Evolutionary conservation across 2,329 filamentous ascomycete species (phyloP).

Genomic region (Dothistroma pini): DNA sequence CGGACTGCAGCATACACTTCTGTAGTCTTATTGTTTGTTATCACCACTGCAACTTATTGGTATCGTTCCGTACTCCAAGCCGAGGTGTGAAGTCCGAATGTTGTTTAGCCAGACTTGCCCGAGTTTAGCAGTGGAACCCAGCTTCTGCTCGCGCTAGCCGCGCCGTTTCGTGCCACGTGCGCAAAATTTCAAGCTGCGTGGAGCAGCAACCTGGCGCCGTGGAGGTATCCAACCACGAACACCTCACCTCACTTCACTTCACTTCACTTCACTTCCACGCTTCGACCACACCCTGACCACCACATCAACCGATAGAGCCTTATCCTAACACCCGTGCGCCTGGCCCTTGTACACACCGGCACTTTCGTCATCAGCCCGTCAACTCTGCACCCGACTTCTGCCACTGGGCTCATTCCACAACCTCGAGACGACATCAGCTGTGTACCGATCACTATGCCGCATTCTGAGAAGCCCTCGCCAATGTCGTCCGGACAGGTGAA

Average conservation of each 20-base stretch:
- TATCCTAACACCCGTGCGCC: neutral
- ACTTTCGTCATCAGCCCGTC: neutral
- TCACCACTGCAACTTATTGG: no score
- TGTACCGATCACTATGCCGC: conserved; percentile 14
- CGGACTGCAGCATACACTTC: no score
- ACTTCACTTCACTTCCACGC: neutral
- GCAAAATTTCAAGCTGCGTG: neutral
- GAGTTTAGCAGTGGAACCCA: neutral
- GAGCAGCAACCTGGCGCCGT: neutral
- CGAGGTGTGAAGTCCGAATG: neutral
- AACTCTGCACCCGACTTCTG: conserved; percentile 1
- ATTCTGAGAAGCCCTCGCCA: conserved; percentile 16
- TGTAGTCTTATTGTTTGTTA: no score
- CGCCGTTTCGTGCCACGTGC: neutral
- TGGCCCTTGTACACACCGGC: neutral
- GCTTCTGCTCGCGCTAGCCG: neutral
- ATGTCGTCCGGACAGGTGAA: conserved; percentile 19
- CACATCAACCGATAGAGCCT: neutral
- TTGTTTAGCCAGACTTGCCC: neutral
- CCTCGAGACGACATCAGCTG: neutral
- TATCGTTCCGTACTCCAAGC: neutral
- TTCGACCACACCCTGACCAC: neutral
- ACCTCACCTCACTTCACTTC: neutral
- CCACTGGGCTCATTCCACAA: conserved; percentile 1
- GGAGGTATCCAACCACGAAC: neutral